Conservation (phyloP, 345 rosid species). For the Carallia brachiata region DNA sequence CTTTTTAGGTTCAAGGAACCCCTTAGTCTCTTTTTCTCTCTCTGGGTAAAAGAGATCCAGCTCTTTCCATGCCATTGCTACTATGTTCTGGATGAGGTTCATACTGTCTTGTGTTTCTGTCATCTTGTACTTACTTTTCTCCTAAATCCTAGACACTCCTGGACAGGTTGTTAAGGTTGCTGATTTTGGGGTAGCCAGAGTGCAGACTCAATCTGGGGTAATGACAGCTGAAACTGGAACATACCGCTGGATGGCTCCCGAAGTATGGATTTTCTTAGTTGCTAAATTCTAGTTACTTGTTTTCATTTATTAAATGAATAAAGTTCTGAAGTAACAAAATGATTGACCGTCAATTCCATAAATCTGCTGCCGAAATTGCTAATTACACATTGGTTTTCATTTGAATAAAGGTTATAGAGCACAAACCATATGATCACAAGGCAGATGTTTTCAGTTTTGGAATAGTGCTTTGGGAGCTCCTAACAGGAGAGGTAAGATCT, state of each 20-base stretch:
- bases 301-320: constrained; percentile 8
- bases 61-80: neutral
- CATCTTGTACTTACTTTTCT: constrained; percentile 2
- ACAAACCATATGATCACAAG: constrained; percentile 83
- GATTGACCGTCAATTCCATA: too few species aligned
- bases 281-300: constrained; percentile 3
- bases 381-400: constrained; percentile 4
- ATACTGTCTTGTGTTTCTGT: neutral
- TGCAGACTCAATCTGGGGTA: constrained; percentile 84
- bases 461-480: constrained; percentile 86
- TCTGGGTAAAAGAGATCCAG: neutral
- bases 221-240: constrained; percentile 99
- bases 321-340: too few species aligned
- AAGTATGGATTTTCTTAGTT: constrained; percentile 44
- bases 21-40: neutral
- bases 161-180: constrained; percentile 93
- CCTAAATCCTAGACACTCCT: constrained; percentile 7
- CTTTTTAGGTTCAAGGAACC: too few species aligned
- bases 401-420: constrained; percentile 82
- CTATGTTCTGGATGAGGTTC: neutral
- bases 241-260: constrained; percentile 99
- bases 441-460: constrained; percentile 95
- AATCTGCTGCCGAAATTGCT: neutral
- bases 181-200: constrained; percentile 98
- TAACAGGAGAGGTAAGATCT: constrained; percentile 79